Evolutionary conservation across 495 filamentous ascomycete genomes (phyloP).

Genomic region (Xylaria intraflava): DNA sequence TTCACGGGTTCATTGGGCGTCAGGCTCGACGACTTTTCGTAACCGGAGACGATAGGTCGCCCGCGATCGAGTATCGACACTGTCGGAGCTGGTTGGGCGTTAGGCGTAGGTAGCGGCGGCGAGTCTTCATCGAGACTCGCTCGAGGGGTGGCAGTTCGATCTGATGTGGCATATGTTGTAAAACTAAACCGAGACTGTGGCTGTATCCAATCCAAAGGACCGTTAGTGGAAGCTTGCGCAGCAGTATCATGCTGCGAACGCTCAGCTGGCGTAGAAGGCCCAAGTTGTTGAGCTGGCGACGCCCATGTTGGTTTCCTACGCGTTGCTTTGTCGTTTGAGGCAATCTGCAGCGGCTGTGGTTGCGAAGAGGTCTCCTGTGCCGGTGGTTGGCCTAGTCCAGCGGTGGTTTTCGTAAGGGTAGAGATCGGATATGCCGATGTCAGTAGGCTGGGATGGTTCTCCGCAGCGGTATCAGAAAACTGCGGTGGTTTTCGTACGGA

Average conservation of each 20-base stretch:
- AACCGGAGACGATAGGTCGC: conserved; percentile 24
- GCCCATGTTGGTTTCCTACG: conserved; percentile 36
- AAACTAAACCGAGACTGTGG: conserved; percentile 66
- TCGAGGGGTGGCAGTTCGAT: conserved; percentile 49
- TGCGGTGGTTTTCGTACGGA: conserved; percentile 10
- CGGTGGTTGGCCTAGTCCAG: conserved; percentile 6
- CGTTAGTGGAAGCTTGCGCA: conserved; percentile 12
- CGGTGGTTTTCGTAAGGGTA: conserved; percentile 26
- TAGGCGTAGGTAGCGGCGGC: conserved; percentile 28
- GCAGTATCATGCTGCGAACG: conserved; percentile 27
- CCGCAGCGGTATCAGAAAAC: conserved; percentile 7
- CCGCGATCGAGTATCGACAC: conserved; percentile 34
- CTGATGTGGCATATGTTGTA: conserved; percentile 59
- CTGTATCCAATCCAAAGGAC: conserved; percentile 33
- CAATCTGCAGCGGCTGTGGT: conserved; percentile 19
- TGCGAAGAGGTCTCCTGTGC: neutral
- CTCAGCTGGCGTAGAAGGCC: conserved; percentile 32
- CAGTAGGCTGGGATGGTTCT: neutral
- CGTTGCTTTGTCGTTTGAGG: conserved; percentile 25
- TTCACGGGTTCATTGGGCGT: conserved; percentile 17
- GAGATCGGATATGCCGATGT: conserved; percentile 30
- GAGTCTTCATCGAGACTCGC: conserved; percentile 42
- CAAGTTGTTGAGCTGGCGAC: conserved; percentile 21
- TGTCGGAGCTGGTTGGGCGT: neutral
- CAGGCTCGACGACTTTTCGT: conserved; percentile 13